A percentile compares a stretch with the other conserved stretches of the same genome.
These are phyloP conservation scores for Ocimum tenuiflorum DNA, from an alignment of 257 asterid genomes.

Conservation along the genomic window DNA sequence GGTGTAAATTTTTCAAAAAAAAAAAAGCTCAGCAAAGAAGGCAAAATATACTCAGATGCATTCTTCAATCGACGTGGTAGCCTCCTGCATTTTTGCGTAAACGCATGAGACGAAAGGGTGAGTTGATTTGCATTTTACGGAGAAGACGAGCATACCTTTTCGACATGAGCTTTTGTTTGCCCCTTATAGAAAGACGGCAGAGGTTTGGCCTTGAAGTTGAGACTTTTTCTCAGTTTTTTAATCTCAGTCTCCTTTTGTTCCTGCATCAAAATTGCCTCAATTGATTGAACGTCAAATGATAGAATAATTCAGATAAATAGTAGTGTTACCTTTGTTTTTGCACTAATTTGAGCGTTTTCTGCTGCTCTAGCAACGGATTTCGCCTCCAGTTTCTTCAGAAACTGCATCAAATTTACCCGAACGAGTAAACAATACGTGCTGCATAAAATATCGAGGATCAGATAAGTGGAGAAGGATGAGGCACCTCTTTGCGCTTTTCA, in stretches of 20 bases:
- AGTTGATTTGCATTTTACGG: too few relatives aligned
- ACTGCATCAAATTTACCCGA: constrained; percentile 17
- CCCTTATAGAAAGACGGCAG: constrained; percentile 30
- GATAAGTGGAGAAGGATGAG: background rate
- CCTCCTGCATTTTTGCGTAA: too few relatives aligned
- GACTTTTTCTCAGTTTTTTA: constrained; percentile 22
- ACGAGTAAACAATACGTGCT: too few relatives aligned
- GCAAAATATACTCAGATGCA: too few relatives aligned
- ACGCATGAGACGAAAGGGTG: too few relatives aligned
- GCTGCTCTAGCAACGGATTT: constrained; percentile 50
- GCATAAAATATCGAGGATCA: too few relatives aligned
- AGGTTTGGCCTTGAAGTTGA: constrained; percentile 30
- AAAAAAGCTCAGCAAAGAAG: too few relatives aligned
- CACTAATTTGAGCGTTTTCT: constrained; percentile 36
- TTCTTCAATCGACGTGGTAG: too few relatives aligned
- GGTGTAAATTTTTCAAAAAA: too few relatives aligned
- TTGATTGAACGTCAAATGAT: background rate
- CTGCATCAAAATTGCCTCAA: constrained; percentile 15
- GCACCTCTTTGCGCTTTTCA: constrained; percentile 54
- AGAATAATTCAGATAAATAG: constrained; percentile 12
- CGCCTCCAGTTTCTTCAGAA: constrained; percentile 47
- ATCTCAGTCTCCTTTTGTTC: constrained; percentile 26
- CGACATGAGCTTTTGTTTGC: constrained; percentile 15
- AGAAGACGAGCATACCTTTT: constrained; percentile 18
- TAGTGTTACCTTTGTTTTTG: constrained; percentile 42